Conservation (phyloP, 225 moss, liverwort and hornwort species). For the Physcomitrium patens region DNA sequence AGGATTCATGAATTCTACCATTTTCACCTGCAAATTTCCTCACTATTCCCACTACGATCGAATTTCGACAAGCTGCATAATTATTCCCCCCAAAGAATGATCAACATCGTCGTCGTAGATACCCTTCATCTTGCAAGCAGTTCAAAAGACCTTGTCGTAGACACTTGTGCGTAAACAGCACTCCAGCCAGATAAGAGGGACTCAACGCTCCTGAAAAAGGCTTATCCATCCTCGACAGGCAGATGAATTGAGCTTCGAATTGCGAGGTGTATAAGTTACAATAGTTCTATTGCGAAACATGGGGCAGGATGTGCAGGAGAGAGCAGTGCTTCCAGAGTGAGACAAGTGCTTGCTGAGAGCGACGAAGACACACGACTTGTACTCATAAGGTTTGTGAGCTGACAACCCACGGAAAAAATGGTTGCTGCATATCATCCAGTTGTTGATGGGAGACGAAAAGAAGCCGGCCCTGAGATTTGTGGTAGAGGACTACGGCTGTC, state of each 20-base stretch:
- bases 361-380: conserved; percentile 10
- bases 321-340: background rate
- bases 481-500: conserved; percentile 2
- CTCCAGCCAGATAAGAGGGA: conserved; percentile 1
- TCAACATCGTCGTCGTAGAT: conserved; percentile 3
- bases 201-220: background rate
- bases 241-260: conserved; percentile 3
- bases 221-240: background rate
- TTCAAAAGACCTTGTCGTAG: background rate
- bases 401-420: conserved; percentile 27
- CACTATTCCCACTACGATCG: conserved; percentile 19
- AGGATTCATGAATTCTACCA: background rate
- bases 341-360: conserved; percentile 11
- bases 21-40: conserved; percentile 4
- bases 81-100: background rate
- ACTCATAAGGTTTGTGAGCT: conserved; percentile 4
- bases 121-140: background rate
- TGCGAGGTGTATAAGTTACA: conserved; percentile 15
- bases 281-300: conserved; percentile 9
- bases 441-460: conserved; percentile 12
- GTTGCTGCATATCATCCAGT: conserved; percentile 30
- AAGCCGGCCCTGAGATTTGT: conserved; percentile 26
- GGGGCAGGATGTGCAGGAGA: conserved; percentile 1
- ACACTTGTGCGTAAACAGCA: background rate
- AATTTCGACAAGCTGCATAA: conserved; percentile 2